Evolutionary conservation across 768 basidiomycete species (phyloP), one percentile per base, ranked within the genome.

Genomic region (Pleurotus platypus): DNA sequence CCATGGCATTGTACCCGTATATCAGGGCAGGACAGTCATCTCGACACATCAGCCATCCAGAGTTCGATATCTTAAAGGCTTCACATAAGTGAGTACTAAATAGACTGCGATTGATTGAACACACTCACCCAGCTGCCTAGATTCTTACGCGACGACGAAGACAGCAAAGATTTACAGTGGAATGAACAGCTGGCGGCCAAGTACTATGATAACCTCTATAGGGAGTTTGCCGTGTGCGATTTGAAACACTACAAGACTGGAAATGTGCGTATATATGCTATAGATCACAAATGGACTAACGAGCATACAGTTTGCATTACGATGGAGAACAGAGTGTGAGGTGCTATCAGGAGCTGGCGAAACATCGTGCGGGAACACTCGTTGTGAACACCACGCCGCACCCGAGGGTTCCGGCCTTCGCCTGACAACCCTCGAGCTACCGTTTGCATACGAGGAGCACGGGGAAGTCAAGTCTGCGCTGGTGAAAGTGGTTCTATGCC

Each of bases 241-340:
- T 75, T 98, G 58, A 98, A 98, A 74, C 96, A 98, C 67, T 97
- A 92, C 78, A 97, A 94, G 74, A 86, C 89, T 0, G 91, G 92
- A 13, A 89, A 90, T 59, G 93, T 95, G 60, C 61, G 86, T 68
- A n/a, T 18, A 26, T 46, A 24, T 13, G 18, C 13, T 15, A 12
- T 11, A 24, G 8, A 39, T 27, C 35, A 18, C 8, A 40, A 43
- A 18, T 38, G 20, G 2, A 4, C 24, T 35, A 43, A 46, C 48
- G 54, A 24, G 20, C 37, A 39, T 47, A 15, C 59, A 94, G 87
- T 89, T 98, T 67, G 85, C 94, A 0, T 79, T 98, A 4, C 87
- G 96, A 12, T 98, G 96, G 96, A 79, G 96, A 35, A 94, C 94
- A 0, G 94, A 97, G 66, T 75, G 79, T 2, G 96, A 98, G 71